Evolutionary conservation across 1,284 basidiomycete genomes (phyloP).

Genomic region (Pseudozyma sp.): DNA sequence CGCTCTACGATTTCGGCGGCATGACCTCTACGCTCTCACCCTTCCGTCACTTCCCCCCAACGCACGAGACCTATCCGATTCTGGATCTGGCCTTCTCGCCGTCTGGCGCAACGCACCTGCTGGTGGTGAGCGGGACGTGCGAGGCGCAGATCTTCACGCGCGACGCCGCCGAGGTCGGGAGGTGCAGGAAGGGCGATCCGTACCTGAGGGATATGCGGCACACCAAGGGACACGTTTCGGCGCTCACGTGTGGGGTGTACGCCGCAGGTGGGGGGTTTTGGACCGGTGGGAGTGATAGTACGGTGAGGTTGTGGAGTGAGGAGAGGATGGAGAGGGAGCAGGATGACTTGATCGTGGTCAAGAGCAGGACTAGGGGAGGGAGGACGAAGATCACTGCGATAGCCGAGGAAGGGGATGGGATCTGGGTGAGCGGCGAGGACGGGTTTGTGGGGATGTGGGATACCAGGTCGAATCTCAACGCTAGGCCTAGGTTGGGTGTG

Average conservation of each 20-base stretch:
- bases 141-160: constrained; percentile 86
- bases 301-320: constrained; percentile 95
- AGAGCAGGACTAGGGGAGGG: constrained; percentile 94
- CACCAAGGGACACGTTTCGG: constrained; percentile 92
- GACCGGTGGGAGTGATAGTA: constrained; percentile 93
- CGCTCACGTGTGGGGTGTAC: constrained; percentile 88
- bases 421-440: constrained; percentile 79
- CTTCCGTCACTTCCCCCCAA: constrained; percentile 93
- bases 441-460: constrained; percentile 94
- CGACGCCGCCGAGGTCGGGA: constrained; percentile 53
- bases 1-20: constrained; percentile 99
- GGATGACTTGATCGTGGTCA: constrained; percentile 92
- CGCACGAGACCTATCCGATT: constrained; percentile 79
- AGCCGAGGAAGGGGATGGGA: constrained; percentile 2
- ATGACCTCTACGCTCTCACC: constrained; percentile 88
- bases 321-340: constrained; percentile 80
- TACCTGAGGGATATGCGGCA: constrained; percentile 99
- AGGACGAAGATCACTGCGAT: constrained; percentile 85
- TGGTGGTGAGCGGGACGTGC: constrained; percentile 80
- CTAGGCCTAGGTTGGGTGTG: constrained; percentile 84
- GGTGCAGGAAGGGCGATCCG: constrained; percentile 88
- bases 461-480: constrained; percentile 83
- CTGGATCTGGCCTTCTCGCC: constrained; percentile 56
- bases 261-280: constrained; percentile 89
- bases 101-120: constrained; percentile 13